Percentiles rank a stretch among this genome's conserved stretches.
Conservation (phyloP, 2,329 filamentous ascomycete genomes). For the Diaporthe ampelina region DNA sequence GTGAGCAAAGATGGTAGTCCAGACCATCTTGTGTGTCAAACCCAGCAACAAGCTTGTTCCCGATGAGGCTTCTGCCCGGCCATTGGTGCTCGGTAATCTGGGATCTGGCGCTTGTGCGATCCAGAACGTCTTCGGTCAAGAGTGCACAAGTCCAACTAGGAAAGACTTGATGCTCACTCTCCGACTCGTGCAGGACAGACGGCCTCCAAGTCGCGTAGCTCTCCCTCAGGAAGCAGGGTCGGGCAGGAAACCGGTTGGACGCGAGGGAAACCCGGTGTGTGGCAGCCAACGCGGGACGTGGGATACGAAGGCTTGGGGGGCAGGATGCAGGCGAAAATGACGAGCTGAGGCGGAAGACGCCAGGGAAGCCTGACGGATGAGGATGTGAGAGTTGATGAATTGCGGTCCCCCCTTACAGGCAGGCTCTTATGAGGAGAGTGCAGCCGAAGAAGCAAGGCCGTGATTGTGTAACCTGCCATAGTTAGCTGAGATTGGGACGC, state of each 20-base stretch:
- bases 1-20: constrained; percentile 11
- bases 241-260: constrained; percentile 21
- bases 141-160: background rate
- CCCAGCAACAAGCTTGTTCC: background rate
- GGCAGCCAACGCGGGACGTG: constrained; percentile 11
- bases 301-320: constrained; percentile 14
- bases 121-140: background rate
- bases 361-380: constrained; percentile 15
- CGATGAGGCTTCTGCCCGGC: background rate
- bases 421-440: constrained; percentile 34
- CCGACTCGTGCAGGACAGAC: background rate
- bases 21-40: background rate
- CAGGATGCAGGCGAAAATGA: constrained; percentile 37
- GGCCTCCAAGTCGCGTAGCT: background rate
- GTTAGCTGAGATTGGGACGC: constrained; percentile 20
- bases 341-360: constrained; percentile 18
- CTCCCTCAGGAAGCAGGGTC: constrained; percentile 7
- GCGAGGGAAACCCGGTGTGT: constrained; percentile 20
- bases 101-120: constrained; percentile 28
- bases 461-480: constrained; percentile 24
- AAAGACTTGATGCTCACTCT: background rate
- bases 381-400: constrained; percentile 36
- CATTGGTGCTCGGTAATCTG: constrained; percentile 22
- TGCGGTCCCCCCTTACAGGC: constrained; percentile 35
- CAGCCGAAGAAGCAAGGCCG: constrained; percentile 28